Base-by-base conservation (phyloP, 1,284 basidiomycete species). In the Cryptococcus amylolentus region DNA sequence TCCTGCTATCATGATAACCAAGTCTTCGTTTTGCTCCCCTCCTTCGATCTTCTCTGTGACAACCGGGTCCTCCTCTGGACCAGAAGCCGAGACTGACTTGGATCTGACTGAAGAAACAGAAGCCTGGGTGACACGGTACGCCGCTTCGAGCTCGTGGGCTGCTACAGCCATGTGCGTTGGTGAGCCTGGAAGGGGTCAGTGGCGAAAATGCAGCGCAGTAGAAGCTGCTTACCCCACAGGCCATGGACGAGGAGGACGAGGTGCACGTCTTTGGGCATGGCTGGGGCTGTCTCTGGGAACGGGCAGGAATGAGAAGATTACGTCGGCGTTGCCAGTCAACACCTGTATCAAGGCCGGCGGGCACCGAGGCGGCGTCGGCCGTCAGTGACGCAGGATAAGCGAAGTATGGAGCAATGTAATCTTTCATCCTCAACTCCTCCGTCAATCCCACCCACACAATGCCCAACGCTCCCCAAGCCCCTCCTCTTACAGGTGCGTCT, bases 211-310 rank as follows among this genome's bases (percentile, higher is more conserved):
- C 14, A 49, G 35, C 10, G 31, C 31, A 10, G 31, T 10, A 35
- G 5, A 35, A 6, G 18, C 18, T 41, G 55, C 72, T 58, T 45
- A 72, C 75, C 75, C 75, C 75, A 76, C 14, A 77, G 63, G 28
- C 75, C 75, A 52, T 77, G 75, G 13, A 77, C 69, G 31, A 77
- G 64, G n/a, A 77, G 64, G 26, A 75, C 65, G 45, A 77, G 65
- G 60, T 77, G 73, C 4, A 73, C 69, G 44, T 68, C 62, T n/a
- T n/a, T 42, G 41, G 41, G 14, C 41, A 42, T 42, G 41, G 14
- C 10, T 8, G 31, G 2, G 6, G 31, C 10, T 8, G 41, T 42
- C 7, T 13, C 12, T 42, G 41, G 14, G 20, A 42, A 42, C 2
- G 41, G 16, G 13, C 31, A 31, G 31, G 7, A 42, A 42, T 5